Conservation (phyloP, 1,139 yeast species). For the Geotrichum histeridarum region DNA sequence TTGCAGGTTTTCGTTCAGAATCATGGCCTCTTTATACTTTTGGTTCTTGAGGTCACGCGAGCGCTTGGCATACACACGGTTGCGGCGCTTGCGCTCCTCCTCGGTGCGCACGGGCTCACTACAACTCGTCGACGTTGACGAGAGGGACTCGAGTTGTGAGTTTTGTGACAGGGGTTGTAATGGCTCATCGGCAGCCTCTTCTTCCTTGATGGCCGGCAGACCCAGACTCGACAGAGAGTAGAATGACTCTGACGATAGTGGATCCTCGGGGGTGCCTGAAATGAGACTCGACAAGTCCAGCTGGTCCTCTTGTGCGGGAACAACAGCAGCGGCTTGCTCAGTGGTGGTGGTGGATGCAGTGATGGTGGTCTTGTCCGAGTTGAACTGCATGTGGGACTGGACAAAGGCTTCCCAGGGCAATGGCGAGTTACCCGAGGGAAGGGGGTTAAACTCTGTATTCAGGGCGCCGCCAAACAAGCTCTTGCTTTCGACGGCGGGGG, state of each 20-base stretch:
- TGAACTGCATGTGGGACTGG: conserved; percentile 4
- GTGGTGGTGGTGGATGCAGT: background rate
- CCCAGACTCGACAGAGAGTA: background rate
- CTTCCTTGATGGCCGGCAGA: background rate
- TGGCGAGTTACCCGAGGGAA: background rate
- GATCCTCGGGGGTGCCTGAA: background rate
- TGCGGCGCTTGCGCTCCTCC: conserved; percentile 20
- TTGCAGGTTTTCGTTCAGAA: conserved; percentile 12
- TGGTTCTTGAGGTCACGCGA: conserved; percentile 19
- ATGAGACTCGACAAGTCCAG: background rate
- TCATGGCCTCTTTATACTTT: conserved; percentile 16
- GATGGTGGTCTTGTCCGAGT: background rate
- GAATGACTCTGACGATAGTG: background rate
- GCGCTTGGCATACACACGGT: conserved; percentile 19
- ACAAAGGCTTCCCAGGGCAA: conserved; percentile 11
- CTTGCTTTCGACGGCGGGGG: background rate
- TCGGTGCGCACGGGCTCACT: conserved; percentile 10
- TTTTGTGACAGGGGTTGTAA: no score
- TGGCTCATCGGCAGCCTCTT: background rate
- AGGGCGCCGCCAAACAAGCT: background rate
- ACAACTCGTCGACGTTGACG: background rate
- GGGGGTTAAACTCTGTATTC: background rate
- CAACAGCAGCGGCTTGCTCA: background rate
- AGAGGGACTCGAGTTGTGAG: background rate
- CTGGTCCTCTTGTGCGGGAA: background rate